Base-by-base conservation (phyloP, 2,329 filamentous ascomycete species). In the Trichoderma atrobrunneum region DNA sequence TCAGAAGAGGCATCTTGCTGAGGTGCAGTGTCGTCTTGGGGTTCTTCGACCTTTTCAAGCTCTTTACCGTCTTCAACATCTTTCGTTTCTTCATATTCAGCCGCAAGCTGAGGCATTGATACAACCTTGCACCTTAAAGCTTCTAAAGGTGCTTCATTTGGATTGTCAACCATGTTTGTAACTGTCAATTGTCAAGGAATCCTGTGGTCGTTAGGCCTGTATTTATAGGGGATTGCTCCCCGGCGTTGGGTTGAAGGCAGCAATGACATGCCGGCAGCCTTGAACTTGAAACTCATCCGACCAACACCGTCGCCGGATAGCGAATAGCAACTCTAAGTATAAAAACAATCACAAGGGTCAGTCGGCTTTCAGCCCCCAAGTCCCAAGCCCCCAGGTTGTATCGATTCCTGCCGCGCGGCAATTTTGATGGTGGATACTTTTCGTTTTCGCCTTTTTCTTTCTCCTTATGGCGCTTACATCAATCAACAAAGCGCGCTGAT, bases 1-100 rank as follows among this genome's bases (percentile, higher is more conserved):
- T 51, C 43, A 21, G n/a, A 11, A 0, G 10, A 12, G 2, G 43
- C 43, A 21, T 21, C 10, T 0, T 0, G 43, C 16, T 51, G 43
- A 51, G 2, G 5, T 21, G n/a, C 43, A 2, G 43, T 12, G 2
- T 21, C n/a, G 0, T 48, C 43, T 21, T 0, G 0, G 4, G 1
- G 4, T 21, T 21, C 5, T 1, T 0, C n/a, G 0, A 21, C n/a
- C 16, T 48, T 51, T 51, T 21, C 10, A 51, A 10, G 43, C 43
- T 21, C n/a, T 48, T 48, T 1, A 21, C 3, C 2, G 5, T n/a
- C 8, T 21, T 11, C 5, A 2, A 21, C 3, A 11, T 10, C 18
- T 3, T 48, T 48, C 1, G 8, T 6, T 48, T 5, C 43, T 12
- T 48, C 43, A 21, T 5, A 48, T 21, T 21, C 18, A 48, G 6